Percentiles rank a stretch among this genome's conserved stretches.
These are phyloP conservation scores for Neurospora sp. DNA, from an alignment of 495 filamentous ascomycete genomes.

Conservation along the genomic window DNA sequence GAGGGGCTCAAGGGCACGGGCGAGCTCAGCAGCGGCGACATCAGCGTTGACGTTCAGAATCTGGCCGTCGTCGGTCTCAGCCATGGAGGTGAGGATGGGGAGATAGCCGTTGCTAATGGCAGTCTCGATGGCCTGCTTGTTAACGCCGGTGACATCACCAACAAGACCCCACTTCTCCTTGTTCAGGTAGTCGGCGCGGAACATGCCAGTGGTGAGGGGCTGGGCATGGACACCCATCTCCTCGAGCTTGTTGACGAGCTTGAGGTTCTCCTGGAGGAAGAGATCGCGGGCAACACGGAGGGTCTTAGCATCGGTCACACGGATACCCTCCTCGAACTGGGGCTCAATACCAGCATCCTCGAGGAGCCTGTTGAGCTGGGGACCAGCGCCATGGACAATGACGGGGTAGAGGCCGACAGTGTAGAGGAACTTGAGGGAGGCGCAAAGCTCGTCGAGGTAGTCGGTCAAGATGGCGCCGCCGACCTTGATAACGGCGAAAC, in stretches of 20 bases:
- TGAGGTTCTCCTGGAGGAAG: constrained; percentile 93
- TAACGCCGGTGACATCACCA: constrained; percentile 88
- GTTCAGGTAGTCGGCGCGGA: constrained; percentile 89
- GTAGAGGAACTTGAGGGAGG: constrained; percentile 83
- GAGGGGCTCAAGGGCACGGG: constrained; percentile 78
- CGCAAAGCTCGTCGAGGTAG: constrained; percentile 80
- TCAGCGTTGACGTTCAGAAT: constrained; percentile 97
- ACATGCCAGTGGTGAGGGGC: constrained; percentile 87
- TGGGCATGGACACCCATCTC: constrained; percentile 83
- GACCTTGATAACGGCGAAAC: constrained; percentile 98
- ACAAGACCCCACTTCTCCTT: constrained; percentile 92
- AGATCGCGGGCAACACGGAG: constrained; percentile 80
- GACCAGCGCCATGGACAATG: constrained; percentile 92
- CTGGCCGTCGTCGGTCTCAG: constrained; percentile 86
- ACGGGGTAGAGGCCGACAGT: constrained; percentile 93
- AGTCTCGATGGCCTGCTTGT: constrained; percentile 83
- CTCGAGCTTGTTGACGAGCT: constrained; percentile 85
- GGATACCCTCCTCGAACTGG: constrained; percentile 92
- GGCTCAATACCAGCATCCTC: constrained; percentile 90
- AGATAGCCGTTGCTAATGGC: constrained; percentile 88
- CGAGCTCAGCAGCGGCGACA: constrained; percentile 89
- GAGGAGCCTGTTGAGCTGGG: constrained; percentile 90
- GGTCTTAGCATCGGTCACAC: constrained; percentile 93
- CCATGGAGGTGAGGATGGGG: constrained; percentile 94
- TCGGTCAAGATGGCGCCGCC: constrained; percentile 96